phyloP scores from a whole-genome alignment of 1,139 yeast species.

The Diutina pseudorugosa region DNA sequence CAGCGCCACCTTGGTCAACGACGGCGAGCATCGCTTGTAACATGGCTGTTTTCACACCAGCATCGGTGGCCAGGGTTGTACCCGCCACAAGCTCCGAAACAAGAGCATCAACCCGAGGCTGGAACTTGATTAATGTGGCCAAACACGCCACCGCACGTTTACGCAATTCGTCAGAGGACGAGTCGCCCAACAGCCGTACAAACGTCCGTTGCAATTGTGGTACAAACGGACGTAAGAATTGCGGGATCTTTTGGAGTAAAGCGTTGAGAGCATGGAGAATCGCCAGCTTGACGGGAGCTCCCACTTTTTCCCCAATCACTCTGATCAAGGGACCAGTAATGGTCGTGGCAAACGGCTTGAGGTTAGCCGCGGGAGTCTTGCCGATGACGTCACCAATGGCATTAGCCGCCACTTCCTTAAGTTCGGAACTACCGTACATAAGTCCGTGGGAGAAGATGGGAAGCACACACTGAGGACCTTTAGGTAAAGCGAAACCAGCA shows the following conservation, averaged over 20 bases:
- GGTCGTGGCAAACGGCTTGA: constrained; percentile 83
- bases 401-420: constrained; percentile 75
- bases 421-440: constrained; percentile 82
- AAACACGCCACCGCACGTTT: constrained; percentile 84
- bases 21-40: constrained; percentile 78
- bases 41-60: constrained; percentile 77
- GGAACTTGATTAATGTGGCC: constrained; percentile 77
- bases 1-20: constrained; percentile 65
- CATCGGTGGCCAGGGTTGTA: constrained; percentile 44
- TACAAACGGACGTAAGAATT: constrained; percentile 84
- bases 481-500: constrained; percentile 68
- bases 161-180: constrained; percentile 58
- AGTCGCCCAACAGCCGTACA: constrained; percentile 80
- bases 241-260: constrained; percentile 74
- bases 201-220: constrained; percentile 97
- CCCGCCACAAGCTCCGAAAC: constrained; percentile 75
- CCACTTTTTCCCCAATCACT: constrained; percentile 92
- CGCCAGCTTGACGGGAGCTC: constrained; percentile 84
- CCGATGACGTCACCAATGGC: constrained; percentile 85
- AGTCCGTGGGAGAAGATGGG: constrained; percentile 93
- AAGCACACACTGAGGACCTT: constrained; percentile 77
- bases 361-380: constrained; percentile 68
- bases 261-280: constrained; percentile 75
- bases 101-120: constrained; percentile 89
- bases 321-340: constrained; percentile 97